Evolutionary conservation across 208 protist species (phyloP).

Genomic region (Porcisia deanei): DNA sequence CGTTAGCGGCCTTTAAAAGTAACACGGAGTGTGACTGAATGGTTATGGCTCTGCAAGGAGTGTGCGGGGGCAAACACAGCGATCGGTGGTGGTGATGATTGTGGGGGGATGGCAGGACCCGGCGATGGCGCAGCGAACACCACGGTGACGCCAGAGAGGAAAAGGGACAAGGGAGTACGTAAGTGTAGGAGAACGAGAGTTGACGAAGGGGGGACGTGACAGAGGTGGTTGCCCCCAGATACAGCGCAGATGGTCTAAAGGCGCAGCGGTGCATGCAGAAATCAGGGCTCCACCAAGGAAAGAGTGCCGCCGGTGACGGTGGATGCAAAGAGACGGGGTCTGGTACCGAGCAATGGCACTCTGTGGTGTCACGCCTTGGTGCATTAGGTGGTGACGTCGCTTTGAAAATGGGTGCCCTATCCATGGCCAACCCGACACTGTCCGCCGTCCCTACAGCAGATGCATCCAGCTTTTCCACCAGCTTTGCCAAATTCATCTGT

Average conservation of each 20-base stretch:
- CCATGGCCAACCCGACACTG: background rate
- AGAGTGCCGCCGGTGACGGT: background rate
- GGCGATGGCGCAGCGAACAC: background rate
- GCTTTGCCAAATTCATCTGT: background rate
- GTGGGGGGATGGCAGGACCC: background rate
- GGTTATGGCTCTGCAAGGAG: conserved; percentile 1
- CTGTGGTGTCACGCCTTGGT: background rate
- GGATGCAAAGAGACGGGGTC: background rate
- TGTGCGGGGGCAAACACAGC: background rate
- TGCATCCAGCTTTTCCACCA: background rate
- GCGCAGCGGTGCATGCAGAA: background rate
- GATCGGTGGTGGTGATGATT: background rate
- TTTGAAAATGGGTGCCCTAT: background rate
- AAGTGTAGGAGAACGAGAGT: background rate
- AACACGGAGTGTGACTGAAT: background rate
- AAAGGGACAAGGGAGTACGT: background rate
- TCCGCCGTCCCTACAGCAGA: background rate
- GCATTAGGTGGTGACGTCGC: background rate
- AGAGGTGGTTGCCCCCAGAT: background rate
- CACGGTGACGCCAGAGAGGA: background rate
- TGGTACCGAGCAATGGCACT: background rate
- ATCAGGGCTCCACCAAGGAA: background rate
- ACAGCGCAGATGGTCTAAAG: background rate
- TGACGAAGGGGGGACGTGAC: background rate
- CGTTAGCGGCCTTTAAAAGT: background rate